phyloP scores from a whole-genome alignment of 2,329 filamentous ascomycete species.

The Pseudogymnoascus sp. region DNA sequence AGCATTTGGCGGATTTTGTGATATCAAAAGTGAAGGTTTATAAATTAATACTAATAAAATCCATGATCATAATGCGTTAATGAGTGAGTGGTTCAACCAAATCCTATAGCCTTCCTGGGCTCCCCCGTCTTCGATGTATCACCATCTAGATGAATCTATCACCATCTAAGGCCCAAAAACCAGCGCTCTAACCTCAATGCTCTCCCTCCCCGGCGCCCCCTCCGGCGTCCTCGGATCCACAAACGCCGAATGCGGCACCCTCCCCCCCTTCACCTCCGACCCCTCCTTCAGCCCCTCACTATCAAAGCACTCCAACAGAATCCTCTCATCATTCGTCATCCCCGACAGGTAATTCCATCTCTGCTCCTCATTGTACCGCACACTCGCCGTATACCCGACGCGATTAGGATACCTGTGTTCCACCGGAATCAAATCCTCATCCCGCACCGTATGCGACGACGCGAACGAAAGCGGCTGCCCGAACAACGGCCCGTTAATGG shows the following conservation, averaged over 20 bases:
- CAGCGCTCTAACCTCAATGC: slow-evolving; percentile 80
- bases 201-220: slow-evolving; percentile 67
- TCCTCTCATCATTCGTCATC: slow-evolving; percentile 27
- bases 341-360: slow-evolving; percentile 28
- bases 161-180: slow-evolving; percentile 55
- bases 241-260: slow-evolving; percentile 71
- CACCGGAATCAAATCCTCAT: slow-evolving; percentile 26
- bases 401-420: slow-evolving; percentile 27
- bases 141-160: not conserved
- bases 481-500: slow-evolving; percentile 27
- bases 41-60: slow-evolving; percentile 4
- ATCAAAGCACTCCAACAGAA: slow-evolving; percentile 29
- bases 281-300: slow-evolving; percentile 38
- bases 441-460: slow-evolving; percentile 21
- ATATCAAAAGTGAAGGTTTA: not conserved
- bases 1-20: not conserved
- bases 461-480: slow-evolving; percentile 25
- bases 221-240: slow-evolving; percentile 58
- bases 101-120: not conserved
- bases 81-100: not conserved
- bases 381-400: slow-evolving; percentile 26
- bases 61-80: not conserved
- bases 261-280: slow-evolving; percentile 42
- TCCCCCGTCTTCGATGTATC: not conserved
- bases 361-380: slow-evolving; percentile 24